These are phyloP conservation scores for Fusarium decemcellulare DNA, from an alignment of 2,329 filamentous ascomycete species.

Conservation along the genomic window DNA sequence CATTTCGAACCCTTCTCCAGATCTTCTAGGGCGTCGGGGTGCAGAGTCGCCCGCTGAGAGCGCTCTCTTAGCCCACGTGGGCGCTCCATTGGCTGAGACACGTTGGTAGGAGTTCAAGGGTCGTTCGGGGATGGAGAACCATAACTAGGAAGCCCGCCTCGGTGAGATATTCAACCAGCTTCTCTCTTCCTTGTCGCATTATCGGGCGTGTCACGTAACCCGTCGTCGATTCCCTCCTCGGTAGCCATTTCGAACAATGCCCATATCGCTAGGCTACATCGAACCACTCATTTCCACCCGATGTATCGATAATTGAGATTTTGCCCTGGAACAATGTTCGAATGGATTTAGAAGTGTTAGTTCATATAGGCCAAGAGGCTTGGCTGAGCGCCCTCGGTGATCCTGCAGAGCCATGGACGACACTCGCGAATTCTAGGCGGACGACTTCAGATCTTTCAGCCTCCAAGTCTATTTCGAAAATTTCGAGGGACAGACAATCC, in stretches of 20 bases:
- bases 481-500: no score
- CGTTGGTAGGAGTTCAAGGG: neutral
- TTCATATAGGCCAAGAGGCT: neutral
- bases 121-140: neutral
- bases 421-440: no score
- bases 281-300: neutral
- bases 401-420: no score
- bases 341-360: neutral
- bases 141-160: neutral
- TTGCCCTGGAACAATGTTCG: neutral
- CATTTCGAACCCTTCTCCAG: neutral
- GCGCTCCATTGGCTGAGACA: constrained; percentile 4
- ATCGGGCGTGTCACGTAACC: neutral
- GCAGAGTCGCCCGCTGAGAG: neutral
- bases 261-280: neutral
- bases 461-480: no score
- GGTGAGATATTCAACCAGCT: neutral
- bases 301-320: neutral
- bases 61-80: constrained; percentile 3
- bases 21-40: constrained; percentile 1
- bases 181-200: neutral
- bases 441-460: no score
- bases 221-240: neutral
- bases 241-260: neutral
- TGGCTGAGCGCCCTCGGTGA: no score